These are phyloP conservation scores for Exophiala mesophila DNA, from an alignment of 2,329 filamentous ascomycete genomes.

Conservation along the genomic window DNA sequence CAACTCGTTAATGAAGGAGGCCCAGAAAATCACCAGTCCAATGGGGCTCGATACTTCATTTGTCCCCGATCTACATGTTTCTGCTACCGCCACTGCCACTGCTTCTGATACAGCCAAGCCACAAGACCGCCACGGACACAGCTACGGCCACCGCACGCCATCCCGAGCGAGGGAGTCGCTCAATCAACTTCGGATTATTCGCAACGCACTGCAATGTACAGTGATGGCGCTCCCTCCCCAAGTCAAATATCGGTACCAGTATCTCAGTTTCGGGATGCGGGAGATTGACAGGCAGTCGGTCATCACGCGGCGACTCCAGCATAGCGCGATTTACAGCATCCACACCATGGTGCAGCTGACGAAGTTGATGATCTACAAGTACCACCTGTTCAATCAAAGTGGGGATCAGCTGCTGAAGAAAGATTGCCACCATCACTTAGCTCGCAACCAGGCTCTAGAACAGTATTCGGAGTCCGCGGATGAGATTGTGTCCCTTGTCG, in stretches of 20 bases:
- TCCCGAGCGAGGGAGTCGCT: constrained; percentile 8
- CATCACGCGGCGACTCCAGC: constrained; percentile 1
- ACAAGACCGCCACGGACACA: not conserved
- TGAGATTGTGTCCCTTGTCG: not conserved
- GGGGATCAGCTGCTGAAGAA: not conserved
- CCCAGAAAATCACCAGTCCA: constrained; percentile 33
- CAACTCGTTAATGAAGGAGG: constrained; percentile 37
- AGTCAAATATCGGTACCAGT: constrained; percentile 30
- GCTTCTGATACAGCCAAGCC: not conserved
- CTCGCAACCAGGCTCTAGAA: not conserved
- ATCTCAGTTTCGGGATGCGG: constrained; percentile 30
- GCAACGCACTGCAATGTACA: constrained; percentile 21
- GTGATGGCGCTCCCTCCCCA: constrained; percentile 28
- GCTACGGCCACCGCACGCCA: too few relatives aligned
- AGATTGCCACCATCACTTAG: not conserved
- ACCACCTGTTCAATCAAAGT: constrained; percentile 26
- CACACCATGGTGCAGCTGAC: constrained; percentile 34
- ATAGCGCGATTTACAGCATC: constrained; percentile 32
- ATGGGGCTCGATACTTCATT: constrained; percentile 21
- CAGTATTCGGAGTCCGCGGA: not conserved
- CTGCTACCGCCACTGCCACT: not conserved
- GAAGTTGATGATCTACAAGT: constrained; percentile 33
- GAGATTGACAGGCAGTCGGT: not conserved
- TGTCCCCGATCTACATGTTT: constrained; percentile 1
- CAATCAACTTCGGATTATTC: constrained; percentile 28